Evolutionary conservation across 257 asterid species (phyloP).

Genomic region (Nicotiana knightiana): DNA sequence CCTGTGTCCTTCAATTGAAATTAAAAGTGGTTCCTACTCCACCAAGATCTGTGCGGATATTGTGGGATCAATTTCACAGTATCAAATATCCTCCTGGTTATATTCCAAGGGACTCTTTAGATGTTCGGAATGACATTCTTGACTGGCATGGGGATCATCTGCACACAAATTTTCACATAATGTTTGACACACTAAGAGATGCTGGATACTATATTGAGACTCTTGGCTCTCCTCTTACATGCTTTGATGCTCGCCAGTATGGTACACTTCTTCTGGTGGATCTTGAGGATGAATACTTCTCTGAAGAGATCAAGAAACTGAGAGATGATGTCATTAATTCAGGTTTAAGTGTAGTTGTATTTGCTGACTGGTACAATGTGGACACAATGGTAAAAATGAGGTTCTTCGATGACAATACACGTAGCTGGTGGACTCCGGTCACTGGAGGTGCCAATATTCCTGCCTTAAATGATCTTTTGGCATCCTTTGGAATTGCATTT

Average conservation of each 20-base stretch:
- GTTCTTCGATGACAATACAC: constrained; percentile 92
- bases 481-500: constrained; percentile 90
- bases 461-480: constrained; percentile 90
- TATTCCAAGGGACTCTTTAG: constrained; percentile 96
- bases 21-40: constrained; percentile 88
- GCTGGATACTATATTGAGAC: constrained; percentile 93
- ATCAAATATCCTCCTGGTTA: constrained; percentile 98
- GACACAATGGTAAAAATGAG: constrained; percentile 97
- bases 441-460: constrained; percentile 97
- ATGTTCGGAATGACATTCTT: constrained; percentile 91
- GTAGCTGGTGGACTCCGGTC: constrained; percentile 99
- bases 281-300: constrained; percentile 91
- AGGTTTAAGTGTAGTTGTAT: constrained; percentile 81
- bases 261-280: constrained; percentile 95
- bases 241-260: constrained; percentile 89
- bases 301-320: constrained; percentile 70
- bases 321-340: constrained; percentile 69
- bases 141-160: constrained; percentile 99
- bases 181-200: constrained; percentile 92
- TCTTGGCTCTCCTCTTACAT: constrained; percentile 95
- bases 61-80: constrained; percentile 98
- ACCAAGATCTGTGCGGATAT: constrained; percentile 66
- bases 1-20: constrained; percentile 65
- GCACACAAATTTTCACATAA: constrained; percentile 92
- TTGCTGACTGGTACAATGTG: constrained; percentile 98